These are phyloP conservation scores for Arabidopsis lyrata DNA, from an alignment of 441 rosid species.

Conservation along the genomic window DNA sequence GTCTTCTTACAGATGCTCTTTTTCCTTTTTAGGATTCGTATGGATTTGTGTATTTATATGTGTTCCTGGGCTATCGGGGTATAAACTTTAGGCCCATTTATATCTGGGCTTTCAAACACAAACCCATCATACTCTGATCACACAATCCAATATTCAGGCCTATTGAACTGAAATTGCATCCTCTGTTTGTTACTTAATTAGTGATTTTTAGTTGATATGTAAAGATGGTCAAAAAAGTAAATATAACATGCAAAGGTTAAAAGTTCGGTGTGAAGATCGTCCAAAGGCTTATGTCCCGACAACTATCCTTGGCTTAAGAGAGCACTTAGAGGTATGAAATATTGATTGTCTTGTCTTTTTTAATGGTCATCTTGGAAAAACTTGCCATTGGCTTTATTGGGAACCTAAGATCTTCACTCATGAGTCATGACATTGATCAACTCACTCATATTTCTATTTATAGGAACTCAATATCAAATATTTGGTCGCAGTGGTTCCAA, in stretches of 20 bases:
- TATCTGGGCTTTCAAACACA: conserved; percentile 15
- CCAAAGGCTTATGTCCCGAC: background rate
- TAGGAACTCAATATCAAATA: background rate
- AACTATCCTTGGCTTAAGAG: background rate
- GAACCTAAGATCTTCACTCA: background rate
- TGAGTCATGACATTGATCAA: too few relatives aligned
- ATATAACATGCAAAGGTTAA: background rate
- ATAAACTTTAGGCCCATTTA: conserved; percentile 11
- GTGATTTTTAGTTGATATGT: too few relatives aligned
- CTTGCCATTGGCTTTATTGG: background rate
- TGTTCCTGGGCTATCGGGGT: background rate
- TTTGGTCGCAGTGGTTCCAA: background rate
- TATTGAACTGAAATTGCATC: background rate
- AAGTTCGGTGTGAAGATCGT: background rate
- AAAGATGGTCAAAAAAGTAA: too few relatives aligned
- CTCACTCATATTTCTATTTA: too few relatives aligned
- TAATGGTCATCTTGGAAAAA: too few relatives aligned
- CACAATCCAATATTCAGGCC: conserved; percentile 1
- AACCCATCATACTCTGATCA: conserved; percentile 5
- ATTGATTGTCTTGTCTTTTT: too few relatives aligned
- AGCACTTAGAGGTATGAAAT: too few relatives aligned
- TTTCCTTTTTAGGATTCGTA: conserved; percentile 13
- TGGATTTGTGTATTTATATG: background rate
- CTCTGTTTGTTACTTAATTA: background rate
- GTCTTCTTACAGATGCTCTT: conserved; percentile 27